Conservation (phyloP, 768 basidiomycete genomes). For the Mrakia hoshinonis region DNA sequence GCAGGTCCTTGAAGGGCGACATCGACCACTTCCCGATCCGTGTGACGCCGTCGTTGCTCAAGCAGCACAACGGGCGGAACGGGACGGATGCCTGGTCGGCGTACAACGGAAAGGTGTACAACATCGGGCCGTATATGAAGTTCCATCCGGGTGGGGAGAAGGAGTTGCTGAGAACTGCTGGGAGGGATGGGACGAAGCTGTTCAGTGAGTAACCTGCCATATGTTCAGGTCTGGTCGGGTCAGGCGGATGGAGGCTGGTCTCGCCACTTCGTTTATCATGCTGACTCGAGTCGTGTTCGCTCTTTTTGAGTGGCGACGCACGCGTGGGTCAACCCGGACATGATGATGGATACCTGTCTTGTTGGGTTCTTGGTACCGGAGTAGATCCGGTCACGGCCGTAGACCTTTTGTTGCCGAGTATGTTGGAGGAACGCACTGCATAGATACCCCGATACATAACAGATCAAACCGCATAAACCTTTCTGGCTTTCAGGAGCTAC, state of each 20-base stretch:
- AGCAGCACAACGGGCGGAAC: conserved; percentile 59
- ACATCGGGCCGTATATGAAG: conserved; percentile 80
- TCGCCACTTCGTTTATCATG: no score
- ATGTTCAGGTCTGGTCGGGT: no score
- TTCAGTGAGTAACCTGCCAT: conserved; percentile 62
- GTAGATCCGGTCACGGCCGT: no score
- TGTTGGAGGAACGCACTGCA: no score
- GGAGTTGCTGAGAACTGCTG: conserved; percentile 89
- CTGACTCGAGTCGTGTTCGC: no score
- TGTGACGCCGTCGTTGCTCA: conserved; percentile 67
- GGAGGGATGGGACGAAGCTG: conserved; percentile 85
- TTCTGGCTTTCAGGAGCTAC: no score
- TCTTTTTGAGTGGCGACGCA: conserved; percentile 82
- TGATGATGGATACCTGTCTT: conserved; percentile 86
- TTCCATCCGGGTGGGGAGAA: conserved; percentile 93
- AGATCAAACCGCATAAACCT: no score
- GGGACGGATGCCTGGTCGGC: conserved; percentile 86
- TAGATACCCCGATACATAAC: no score
- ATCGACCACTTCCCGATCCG: conserved; percentile 53
- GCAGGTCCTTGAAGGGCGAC: conserved; percentile 52
- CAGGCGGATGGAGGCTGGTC: no score
- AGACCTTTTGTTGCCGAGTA: no score
- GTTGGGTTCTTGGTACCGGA: conserved; percentile 69
- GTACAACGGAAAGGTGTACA: conserved; percentile 90
- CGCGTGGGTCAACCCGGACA: conserved; percentile 93